Evolutionary conservation across 495 filamentous ascomycete species (phyloP).

Genomic region (Tuber magnatum): DNA sequence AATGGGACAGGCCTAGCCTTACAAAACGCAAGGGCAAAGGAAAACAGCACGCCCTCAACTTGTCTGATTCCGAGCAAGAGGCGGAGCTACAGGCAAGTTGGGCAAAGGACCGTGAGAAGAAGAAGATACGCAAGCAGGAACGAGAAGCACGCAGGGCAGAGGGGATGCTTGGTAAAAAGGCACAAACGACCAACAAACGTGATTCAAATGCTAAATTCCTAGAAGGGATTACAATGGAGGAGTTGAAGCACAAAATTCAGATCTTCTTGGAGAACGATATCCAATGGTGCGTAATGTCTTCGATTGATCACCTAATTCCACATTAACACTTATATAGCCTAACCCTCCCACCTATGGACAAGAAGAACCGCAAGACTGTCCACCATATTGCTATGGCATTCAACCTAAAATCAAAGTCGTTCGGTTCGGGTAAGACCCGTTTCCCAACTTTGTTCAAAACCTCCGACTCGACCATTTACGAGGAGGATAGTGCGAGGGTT

Average conservation of each 20-base stretch:
- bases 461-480: conserved; percentile 47
- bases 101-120: conserved; percentile 73
- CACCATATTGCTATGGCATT: conserved; percentile 67
- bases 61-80: conserved; percentile 71
- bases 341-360: conserved; percentile 76
- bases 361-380: conserved; percentile 62
- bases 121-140: conserved; percentile 67
- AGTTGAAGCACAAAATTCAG: conserved; percentile 66
- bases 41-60: conserved; percentile 47
- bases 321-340: conserved; percentile 48
- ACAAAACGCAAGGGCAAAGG: conserved; percentile 46
- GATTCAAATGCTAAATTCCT: conserved; percentile 67
- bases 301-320: not conserved
- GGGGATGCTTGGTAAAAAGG: conserved; percentile 59
- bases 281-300: conserved; percentile 51
- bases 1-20: conserved; percentile 59
- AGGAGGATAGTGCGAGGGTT: conserved; percentile 37
- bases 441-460: conserved; percentile 75
- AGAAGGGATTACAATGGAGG: conserved; percentile 60
- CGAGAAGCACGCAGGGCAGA: conserved; percentile 69
- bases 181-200: conserved; percentile 52
- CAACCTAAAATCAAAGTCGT: conserved; percentile 73
- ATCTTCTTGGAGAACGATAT: conserved; percentile 59
- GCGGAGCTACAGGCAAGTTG: conserved; percentile 54
- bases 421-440: conserved; percentile 63